Conservation (phyloP, 352 stramenopile genomes). For the Phytophthora citrophthora region DNA sequence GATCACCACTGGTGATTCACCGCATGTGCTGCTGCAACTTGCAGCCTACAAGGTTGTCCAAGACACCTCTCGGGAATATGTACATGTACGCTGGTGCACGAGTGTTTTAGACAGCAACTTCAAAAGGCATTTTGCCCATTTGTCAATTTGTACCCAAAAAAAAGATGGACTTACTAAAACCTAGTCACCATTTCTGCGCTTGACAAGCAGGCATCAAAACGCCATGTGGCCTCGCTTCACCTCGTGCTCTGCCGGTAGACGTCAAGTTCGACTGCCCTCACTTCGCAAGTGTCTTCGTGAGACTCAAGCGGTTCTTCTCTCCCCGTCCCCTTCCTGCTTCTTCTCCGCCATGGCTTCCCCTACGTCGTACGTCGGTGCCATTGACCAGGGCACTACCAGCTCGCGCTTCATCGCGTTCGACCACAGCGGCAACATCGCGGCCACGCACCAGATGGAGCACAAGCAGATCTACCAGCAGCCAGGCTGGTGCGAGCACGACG, state of each 20-base stretch:
- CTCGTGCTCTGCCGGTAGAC: background rate
- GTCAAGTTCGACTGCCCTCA: slow-evolving; percentile 26
- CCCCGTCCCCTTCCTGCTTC: slow-evolving; percentile 8
- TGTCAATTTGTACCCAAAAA: background rate
- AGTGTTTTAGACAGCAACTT: too few species aligned
- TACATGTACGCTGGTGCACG: too few species aligned
- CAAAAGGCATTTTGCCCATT: background rate
- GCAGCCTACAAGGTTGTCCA: too few species aligned
- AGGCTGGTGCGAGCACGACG: slow-evolving; percentile 98
- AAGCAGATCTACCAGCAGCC: slow-evolving; percentile 96
- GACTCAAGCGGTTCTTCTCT: slow-evolving; percentile 19
- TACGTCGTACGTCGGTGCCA: slow-evolving; percentile 82
- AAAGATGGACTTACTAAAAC: slow-evolving; percentile 3
- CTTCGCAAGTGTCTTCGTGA: slow-evolving; percentile 44
- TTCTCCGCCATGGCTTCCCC: slow-evolving; percentile 41
- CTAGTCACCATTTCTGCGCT: background rate
- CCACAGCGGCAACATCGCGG: slow-evolving; percentile 87
- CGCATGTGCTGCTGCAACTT: too few species aligned
- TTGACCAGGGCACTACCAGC: slow-evolving; percentile 98
- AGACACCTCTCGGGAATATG: too few species aligned
- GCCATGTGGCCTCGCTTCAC: slow-evolving; percentile 23
- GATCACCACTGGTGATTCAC: too few species aligned
- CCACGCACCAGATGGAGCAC: slow-evolving; percentile 95
- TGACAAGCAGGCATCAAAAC: slow-evolving; percentile 28
- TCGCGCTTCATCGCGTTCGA: slow-evolving; percentile 97